These are phyloP conservation scores for Deinandra increscens DNA, from an alignment of 129 eudicot species.

Conservation along the genomic window DNA sequence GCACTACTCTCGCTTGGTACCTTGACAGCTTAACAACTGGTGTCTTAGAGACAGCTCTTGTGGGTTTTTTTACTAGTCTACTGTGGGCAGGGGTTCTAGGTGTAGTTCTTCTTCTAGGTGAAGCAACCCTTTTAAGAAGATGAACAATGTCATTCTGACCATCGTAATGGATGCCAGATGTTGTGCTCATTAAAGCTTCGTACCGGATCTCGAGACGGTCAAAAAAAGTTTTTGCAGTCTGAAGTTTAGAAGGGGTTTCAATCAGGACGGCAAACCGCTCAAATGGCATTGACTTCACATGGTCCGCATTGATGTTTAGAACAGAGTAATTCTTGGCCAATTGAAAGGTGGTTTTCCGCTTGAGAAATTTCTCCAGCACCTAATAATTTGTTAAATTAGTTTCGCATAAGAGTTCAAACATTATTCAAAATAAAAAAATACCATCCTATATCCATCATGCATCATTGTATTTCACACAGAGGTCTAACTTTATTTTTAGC, in stretches of 20 bases:
- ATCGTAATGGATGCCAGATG: constrained; percentile 21
- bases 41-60: constrained; percentile 37
- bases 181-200: constrained; percentile 33
- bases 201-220: constrained; percentile 78
- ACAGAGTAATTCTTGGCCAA: constrained; percentile 26
- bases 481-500: constrained; percentile 6
- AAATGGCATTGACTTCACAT: constrained; percentile 28
- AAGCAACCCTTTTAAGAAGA: constrained; percentile 84
- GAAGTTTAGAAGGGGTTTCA: constrained; percentile 28
- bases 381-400: constrained; percentile 28
- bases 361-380: constrained; percentile 48
- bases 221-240: constrained; percentile 62
- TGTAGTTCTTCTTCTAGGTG: constrained; percentile 37
- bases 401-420: neutral
- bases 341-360: constrained; percentile 29
- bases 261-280: constrained; percentile 52
- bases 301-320: constrained; percentile 23
- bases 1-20: constrained; percentile 79
- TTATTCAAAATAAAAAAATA: neutral
- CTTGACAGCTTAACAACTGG: constrained; percentile 47
- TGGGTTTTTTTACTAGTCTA: constrained; percentile 38
- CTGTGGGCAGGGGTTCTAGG: constrained; percentile 4
- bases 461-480: neutral
- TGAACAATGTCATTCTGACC: constrained; percentile 60
- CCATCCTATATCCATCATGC: neutral